Evolutionary conservation across 805 yeast genomes (phyloP).

Genomic region (Myxozyma lipomycoides): DNA sequence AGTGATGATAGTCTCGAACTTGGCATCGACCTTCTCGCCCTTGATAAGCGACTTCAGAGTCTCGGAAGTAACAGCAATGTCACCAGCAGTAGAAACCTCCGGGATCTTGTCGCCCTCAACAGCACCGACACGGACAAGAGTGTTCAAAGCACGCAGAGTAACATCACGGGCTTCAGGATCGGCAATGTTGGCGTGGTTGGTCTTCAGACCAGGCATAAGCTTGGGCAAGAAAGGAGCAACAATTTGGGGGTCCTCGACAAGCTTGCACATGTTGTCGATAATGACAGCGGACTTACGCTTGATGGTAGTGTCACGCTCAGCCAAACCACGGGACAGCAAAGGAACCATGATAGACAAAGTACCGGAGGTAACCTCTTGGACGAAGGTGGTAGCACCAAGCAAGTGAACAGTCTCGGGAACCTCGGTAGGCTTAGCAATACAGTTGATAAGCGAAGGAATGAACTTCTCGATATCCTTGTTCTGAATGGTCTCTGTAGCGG

Average conservation of each 20-base stretch:
- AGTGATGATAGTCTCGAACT: constrained; percentile 72
- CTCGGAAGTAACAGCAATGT: constrained; percentile 75
- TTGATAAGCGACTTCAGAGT: constrained; percentile 72
- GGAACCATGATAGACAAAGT: constrained; percentile 99
- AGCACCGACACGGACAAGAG: constrained; percentile 98
- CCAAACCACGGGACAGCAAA: constrained; percentile 97
- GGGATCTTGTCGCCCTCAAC: constrained; percentile 87
- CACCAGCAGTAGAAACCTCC: constrained; percentile 99
- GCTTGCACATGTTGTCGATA: constrained; percentile 99
- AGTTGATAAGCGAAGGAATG: constrained; percentile 94
- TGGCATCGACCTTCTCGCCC: constrained; percentile 55
- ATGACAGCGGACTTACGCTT: constrained; percentile 99
- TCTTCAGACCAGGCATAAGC: constrained; percentile 92
- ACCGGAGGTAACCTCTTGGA: constrained; percentile 99
- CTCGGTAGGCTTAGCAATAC: constrained; percentile 94
- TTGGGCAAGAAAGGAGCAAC: constrained; percentile 98
- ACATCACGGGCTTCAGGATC: constrained; percentile 99
- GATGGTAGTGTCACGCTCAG: constrained; percentile 99
- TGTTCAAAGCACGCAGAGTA: constrained; percentile 92
- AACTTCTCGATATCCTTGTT: constrained; percentile 99
- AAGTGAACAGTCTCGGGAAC: constrained; percentile 98
- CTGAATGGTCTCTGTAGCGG: constrained; percentile 95
- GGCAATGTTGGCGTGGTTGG: constrained; percentile 93
- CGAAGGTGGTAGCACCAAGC: constrained; percentile 99
- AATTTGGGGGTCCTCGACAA: constrained; percentile 99